Percentiles rank a stretch among this genome's conserved stretches.
Evolutionary conservation across 2,329 filamentous ascomycete genomes (phyloP).

Genomic region (Acrocalymma vagum): DNA sequence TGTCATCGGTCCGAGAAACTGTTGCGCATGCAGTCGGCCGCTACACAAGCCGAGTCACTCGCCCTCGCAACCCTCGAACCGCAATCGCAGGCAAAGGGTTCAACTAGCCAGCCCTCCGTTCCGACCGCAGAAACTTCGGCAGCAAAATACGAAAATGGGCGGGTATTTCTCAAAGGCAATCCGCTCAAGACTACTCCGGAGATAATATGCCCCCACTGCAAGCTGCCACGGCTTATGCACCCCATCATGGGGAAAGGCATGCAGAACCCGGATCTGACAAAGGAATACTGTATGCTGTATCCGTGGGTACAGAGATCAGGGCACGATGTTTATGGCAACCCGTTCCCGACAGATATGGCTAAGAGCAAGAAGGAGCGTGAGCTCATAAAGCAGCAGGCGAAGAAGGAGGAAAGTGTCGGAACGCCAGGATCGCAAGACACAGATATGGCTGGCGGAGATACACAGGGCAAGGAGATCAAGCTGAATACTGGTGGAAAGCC

Average conservation of each 20-base stretch:
- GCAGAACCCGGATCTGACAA: conserved; percentile 66
- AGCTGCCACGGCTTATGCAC: conserved; percentile 75
- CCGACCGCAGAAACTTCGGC: conserved; percentile 68
- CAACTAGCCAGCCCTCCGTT: conserved; percentile 61
- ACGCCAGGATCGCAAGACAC: conserved; percentile 56
- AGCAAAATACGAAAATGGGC: conserved; percentile 74
- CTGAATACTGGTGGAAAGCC: conserved; percentile 58
- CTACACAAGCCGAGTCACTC: conserved; percentile 51
- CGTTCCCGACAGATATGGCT: conserved; percentile 77
- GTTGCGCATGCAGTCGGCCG: conserved; percentile 71
- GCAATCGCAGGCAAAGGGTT: conserved; percentile 38
- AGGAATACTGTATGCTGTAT: conserved; percentile 79
- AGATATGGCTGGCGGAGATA: conserved; percentile 43
- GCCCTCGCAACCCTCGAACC: conserved; percentile 47
- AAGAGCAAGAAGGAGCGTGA: conserved; percentile 80
- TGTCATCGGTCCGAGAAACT: conserved; percentile 82
- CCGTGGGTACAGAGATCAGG: conserved; percentile 80
- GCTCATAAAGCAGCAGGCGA: conserved; percentile 52
- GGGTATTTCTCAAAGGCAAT: conserved; percentile 74
- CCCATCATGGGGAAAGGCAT: conserved; percentile 76
- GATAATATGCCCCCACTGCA: conserved; percentile 77
- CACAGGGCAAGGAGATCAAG: conserved; percentile 52
- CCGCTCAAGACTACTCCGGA: conserved; percentile 75
- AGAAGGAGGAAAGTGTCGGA: conserved; percentile 53
- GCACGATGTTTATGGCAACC: conserved; percentile 84